A percentile compares a stretch with the other conserved stretches of the same genome.
These are phyloP conservation scores for Mycena kentingensis DNA, from an alignment of 768 basidiomycete species.

Conservation along the genomic window DNA sequence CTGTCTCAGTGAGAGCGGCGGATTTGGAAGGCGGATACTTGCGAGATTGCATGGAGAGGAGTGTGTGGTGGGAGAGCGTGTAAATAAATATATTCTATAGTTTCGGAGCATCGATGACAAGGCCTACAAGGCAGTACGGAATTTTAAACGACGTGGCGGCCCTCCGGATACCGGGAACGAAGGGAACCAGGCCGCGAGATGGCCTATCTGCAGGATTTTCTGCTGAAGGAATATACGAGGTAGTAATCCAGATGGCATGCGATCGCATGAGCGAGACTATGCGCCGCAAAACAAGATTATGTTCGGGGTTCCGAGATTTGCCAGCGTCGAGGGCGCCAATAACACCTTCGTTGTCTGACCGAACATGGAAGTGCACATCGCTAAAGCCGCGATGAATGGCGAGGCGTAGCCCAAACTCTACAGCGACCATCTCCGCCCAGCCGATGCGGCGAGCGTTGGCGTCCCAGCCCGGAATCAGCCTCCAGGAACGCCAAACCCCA, in stretches of 20 bases:
- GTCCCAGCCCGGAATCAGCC: slow-evolving; percentile 29
- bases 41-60: too few species aligned
- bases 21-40: too few species aligned
- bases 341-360: slow-evolving; percentile 34
- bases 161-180: neutral
- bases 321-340: slow-evolving; percentile 30
- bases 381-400: slow-evolving; percentile 23
- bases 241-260: slow-evolving; percentile 28
- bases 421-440: slow-evolving; percentile 45
- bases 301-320: slow-evolving; percentile 28
- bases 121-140: neutral
- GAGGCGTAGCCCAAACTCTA: slow-evolving; percentile 36
- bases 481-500: slow-evolving; percentile 37
- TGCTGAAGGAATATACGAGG: slow-evolving; percentile 27
- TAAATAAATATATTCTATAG: too few species aligned
- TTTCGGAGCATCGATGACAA: neutral
- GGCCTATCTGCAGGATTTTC: slow-evolving; percentile 24
- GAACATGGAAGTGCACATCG: slow-evolving; percentile 28
- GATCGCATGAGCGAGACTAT: slow-evolving; percentile 25
- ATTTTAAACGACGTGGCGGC: neutral
- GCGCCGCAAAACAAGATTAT: slow-evolving; percentile 29
- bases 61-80: too few species aligned
- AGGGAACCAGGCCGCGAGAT: slow-evolving; percentile 6
- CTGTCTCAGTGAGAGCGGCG: too few species aligned
- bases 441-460: slow-evolving; percentile 33